These are phyloP conservation scores for Ramicandelaber brevisporus DNA, from an alignment of 192 early-diverging fungal genomes.

Conservation along the genomic window DNA sequence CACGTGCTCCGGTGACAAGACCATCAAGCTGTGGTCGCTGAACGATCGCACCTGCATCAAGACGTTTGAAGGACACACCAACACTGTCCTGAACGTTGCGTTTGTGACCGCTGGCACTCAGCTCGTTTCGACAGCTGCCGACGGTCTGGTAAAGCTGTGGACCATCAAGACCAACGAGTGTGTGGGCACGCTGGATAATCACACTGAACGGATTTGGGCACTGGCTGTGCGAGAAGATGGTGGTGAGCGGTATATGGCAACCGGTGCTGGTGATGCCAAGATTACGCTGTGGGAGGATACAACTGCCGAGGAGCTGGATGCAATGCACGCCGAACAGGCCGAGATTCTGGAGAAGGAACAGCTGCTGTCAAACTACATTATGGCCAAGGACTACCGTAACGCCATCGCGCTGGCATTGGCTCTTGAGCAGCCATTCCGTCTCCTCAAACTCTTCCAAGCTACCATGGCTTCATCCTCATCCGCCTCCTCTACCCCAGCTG, in stretches of 20 bases:
- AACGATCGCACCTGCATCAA: conserved; percentile 70
- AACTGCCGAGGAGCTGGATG: conserved; percentile 59
- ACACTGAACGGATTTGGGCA: conserved; percentile 91
- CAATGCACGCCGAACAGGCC: conserved; percentile 31
- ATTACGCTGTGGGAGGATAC: conserved; percentile 84
- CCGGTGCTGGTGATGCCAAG: conserved; percentile 76
- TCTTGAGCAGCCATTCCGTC: conserved; percentile 63
- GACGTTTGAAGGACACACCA: conserved; percentile 96
- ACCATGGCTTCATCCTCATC: conserved; percentile 6
- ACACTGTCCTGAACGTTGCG: conserved; percentile 62
- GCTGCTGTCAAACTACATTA: conserved; percentile 63
- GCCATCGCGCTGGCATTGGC: conserved; percentile 76
- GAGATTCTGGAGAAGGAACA: conserved; percentile 65
- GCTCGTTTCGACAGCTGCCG: conserved; percentile 62
- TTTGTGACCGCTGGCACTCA: conserved; percentile 78
- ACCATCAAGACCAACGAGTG: conserved; percentile 78
- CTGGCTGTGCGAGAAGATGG: conserved; percentile 41
- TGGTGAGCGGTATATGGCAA: conserved; percentile 41
- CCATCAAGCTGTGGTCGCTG: conserved; percentile 82
- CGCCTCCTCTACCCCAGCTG: not conserved
- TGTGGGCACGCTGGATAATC: conserved; percentile 71
- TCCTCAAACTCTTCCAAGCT: conserved; percentile 48
- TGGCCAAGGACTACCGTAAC: conserved; percentile 71
- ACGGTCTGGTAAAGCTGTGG: conserved; percentile 94
- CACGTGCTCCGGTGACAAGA: conserved; percentile 81